These are phyloP conservation scores for Cryptococcus wingfieldii DNA, from an alignment of 1,284 basidiomycete genomes.

Conservation along the genomic window DNA sequence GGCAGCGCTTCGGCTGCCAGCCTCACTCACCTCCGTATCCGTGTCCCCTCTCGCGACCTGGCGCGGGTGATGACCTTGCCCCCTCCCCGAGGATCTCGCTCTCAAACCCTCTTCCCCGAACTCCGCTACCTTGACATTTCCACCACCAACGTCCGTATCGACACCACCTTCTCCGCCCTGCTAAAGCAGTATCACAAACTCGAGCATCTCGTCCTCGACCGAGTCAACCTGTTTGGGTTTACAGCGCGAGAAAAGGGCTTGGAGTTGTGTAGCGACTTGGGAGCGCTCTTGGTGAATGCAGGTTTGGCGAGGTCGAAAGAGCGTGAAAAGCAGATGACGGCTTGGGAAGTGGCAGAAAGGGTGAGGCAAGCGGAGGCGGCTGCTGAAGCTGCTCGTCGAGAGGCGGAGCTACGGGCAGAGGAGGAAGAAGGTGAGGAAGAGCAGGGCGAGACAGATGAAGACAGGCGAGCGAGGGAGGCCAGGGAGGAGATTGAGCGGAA, in stretches of 20 bases:
- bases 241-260: slow-evolving; percentile 41
- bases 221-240: slow-evolving; percentile 50
- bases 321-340: slow-evolving; percentile 40
- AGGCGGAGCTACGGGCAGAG: slow-evolving; percentile 6
- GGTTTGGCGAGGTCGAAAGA: slow-evolving; percentile 45
- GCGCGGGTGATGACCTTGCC: slow-evolving; percentile 36
- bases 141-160: slow-evolving; percentile 49
- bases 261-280: slow-evolving; percentile 42
- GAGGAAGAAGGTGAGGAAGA: slow-evolving; percentile 13
- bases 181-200: slow-evolving; percentile 34
- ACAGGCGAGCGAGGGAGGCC: slow-evolving; percentile 13
- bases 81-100: slow-evolving; percentile 6
- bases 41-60: slow-evolving; percentile 46
- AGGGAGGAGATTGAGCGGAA: slow-evolving; percentile 21
- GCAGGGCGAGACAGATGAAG: slow-evolving; percentile 9
- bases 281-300: slow-evolving; percentile 35
- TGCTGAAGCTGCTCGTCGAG: slow-evolving; percentile 18
- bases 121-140: slow-evolving; percentile 49
- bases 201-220: slow-evolving; percentile 49
- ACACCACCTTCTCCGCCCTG: slow-evolving; percentile 39
- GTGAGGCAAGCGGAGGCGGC: slow-evolving; percentile 29
- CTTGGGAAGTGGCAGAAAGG: slow-evolving; percentile 40
- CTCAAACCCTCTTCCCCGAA: slow-evolving; percentile 32
- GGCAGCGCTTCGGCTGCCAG: slow-evolving; percentile 37
- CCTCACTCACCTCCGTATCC: slow-evolving; percentile 45